Evolutionary conservation across 139 green algal genomes (phyloP), one percentile per base, ranked within the genome.

Genomic region (Tetratostichococcus sp.): DNA sequence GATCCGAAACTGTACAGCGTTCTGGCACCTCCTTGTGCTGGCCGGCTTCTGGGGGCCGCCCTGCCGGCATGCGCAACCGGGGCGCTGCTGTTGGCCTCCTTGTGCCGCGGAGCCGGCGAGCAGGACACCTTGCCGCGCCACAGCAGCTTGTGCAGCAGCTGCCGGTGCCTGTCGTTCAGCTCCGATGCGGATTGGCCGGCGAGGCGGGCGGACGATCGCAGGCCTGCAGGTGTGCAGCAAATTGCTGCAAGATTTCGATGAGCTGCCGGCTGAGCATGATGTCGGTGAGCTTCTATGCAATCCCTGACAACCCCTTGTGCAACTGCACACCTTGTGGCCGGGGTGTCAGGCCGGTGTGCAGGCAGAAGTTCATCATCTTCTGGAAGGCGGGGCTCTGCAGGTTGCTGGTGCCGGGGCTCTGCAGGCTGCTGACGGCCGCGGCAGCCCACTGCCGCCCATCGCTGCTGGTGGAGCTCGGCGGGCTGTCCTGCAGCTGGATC

Each of bases 61-160:
- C 50, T 62, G 50, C 50, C 50, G 19, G 14, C 17, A 8, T 62
- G 50, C 50, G 50, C 14, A n/a, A 17, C 50, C 19, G 50, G 50
- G 14, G 26, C 19, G 50, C 17, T 62, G 50, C 17, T 26, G 50
- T 17, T 62, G 39, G 8, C 39, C 26, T 62, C 50, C 50, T 26
- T 62, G 50, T 62, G 50, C 11, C 50, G 50, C 50, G 50, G 65
- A n/a, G 16, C 65, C 32, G 32, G 26, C 32, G 33, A 68, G 70
- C 30, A 69, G 21, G 71, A 30, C 35, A 32, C 70, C 42, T 30
- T 75, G 43, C 71, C 71, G 21, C 66, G 65, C 30, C 32, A 68
- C 31, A 75, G 66, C 30, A 75, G 71, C 71, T 75, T 75, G 43
- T 75, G 71, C 71, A 75, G 71, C 71, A 75, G 71, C 11, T 43